Conservation (phyloP, 768 basidiomycete genomes). For the Trametes cinnabarina region DNA sequence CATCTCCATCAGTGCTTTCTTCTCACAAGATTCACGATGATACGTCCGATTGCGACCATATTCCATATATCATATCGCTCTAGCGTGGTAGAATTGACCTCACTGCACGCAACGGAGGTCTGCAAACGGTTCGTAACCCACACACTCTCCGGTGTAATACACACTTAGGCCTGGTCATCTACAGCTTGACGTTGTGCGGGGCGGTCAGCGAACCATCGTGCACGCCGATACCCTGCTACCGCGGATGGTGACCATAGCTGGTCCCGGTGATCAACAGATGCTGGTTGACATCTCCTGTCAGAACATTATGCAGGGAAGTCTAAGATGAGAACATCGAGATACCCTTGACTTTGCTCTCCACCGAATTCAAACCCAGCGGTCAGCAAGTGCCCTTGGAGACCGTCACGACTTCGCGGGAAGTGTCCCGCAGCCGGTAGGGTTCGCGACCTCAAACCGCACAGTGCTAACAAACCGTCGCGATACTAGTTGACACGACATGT, state of each 20-base stretch:
- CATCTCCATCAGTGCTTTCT: neutral
- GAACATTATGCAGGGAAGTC: neutral
- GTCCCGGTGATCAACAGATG: constrained; percentile 8
- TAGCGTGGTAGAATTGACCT: no score
- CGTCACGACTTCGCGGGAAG: neutral
- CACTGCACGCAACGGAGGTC: no score
- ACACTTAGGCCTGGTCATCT: no score
- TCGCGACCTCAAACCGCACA: neutral
- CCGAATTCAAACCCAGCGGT: neutral
- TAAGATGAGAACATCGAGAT: neutral
- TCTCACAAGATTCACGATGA: constrained; percentile 3
- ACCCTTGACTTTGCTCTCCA: neutral
- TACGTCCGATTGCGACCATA: neutral
- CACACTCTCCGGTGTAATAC: no score
- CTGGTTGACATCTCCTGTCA: constrained; percentile 12
- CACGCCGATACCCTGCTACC: neutral
- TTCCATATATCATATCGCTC: no score
- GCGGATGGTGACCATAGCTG: neutral
- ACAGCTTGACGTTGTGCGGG: neutral
- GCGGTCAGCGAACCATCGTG: neutral
- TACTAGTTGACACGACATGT: neutral
- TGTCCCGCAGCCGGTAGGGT: neutral
- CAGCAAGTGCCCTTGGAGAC: neutral
- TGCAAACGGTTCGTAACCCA: no score
- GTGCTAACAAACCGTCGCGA: constrained; percentile 2